Conservation (phyloP, 2,329 filamentous ascomycete genomes). For the Alternaria gansuensis region DNA sequence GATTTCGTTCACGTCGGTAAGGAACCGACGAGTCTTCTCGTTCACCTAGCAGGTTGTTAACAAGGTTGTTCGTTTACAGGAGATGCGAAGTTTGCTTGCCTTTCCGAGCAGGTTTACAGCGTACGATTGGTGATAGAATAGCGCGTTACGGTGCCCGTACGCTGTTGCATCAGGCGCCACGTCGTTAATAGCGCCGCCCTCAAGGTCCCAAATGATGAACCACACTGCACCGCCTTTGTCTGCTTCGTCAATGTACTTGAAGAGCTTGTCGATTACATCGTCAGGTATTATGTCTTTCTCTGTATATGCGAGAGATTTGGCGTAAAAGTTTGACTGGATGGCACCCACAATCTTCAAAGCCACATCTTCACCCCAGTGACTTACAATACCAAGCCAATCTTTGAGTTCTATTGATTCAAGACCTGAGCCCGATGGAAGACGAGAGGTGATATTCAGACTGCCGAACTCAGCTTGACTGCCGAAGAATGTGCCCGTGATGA, state of each 20-base stretch:
- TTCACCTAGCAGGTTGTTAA: slow-evolving; percentile 27
- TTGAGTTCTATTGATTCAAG: slow-evolving; percentile 40
- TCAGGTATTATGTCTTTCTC: slow-evolving; percentile 44
- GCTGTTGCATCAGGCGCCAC: slow-evolving; percentile 44
- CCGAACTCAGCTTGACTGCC: slow-evolving; percentile 46
- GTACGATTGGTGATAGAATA: slow-evolving; percentile 53
- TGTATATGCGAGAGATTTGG: slow-evolving; percentile 49
- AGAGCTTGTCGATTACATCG: slow-evolving; percentile 43
- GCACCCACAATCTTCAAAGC: slow-evolving; percentile 43
- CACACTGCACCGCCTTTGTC: slow-evolving; percentile 47
- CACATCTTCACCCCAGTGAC: slow-evolving; percentile 47
- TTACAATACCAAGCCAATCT: slow-evolving; percentile 47
- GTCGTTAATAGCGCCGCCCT: slow-evolving; percentile 47
- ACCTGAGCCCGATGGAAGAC: slow-evolving; percentile 31
- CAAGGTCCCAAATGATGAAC: slow-evolving; percentile 50
- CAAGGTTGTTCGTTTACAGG: not conserved
- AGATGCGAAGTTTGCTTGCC: not conserved
- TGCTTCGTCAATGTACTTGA: slow-evolving; percentile 42
- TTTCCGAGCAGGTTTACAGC: slow-evolving; percentile 45
- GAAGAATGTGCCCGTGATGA: slow-evolving; percentile 49
- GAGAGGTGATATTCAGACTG: slow-evolving; percentile 42
- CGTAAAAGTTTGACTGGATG: slow-evolving; percentile 47
- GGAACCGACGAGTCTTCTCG: slow-evolving; percentile 51
- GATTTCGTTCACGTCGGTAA: slow-evolving; percentile 55
- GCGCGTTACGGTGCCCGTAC: slow-evolving; percentile 45